These are phyloP conservation scores for Starmerella bombi DNA, from an alignment of 805 yeast genomes.

Conservation along the genomic window DNA sequence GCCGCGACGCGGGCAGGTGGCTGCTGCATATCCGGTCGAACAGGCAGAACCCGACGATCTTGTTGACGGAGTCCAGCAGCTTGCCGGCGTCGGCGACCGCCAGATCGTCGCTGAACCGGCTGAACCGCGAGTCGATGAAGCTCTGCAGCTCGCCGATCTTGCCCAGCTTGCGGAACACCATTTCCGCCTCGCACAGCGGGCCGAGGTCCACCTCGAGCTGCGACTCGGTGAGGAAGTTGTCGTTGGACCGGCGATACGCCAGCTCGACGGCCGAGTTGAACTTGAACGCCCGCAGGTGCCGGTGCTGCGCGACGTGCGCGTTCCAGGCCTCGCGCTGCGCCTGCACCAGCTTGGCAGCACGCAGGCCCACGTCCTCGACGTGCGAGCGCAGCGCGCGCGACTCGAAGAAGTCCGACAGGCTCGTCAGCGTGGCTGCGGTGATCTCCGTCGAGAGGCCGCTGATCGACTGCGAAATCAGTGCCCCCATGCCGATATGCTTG, in stretches of 20 bases:
- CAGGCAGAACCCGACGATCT: conserved; percentile 62
- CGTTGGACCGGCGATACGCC: conserved; percentile 49
- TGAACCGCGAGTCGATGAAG: conserved; percentile 56
- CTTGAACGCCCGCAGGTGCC: conserved; percentile 41
- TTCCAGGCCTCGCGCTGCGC: conserved; percentile 51
- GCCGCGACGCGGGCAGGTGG: conserved; percentile 46
- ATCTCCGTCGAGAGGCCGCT: conserved; percentile 65
- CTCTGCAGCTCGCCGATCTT: conserved; percentile 47
- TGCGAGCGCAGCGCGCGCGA: conserved; percentile 29
- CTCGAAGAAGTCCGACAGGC: conserved; percentile 46
- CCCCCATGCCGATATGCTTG: conserved; percentile 58
- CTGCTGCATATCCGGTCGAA: conserved; percentile 55
- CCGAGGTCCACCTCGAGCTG: conserved; percentile 43
- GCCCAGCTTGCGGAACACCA: conserved; percentile 66
- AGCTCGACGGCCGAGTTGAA: conserved; percentile 79
- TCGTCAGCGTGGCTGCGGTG: conserved; percentile 51
- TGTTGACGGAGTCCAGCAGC: conserved; percentile 31
- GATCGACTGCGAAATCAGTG: conserved; percentile 57
- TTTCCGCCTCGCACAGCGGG: conserved; percentile 69
- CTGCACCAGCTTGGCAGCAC: conserved; percentile 41
- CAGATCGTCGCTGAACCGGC: conserved; percentile 52
- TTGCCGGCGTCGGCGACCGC: conserved; percentile 32
- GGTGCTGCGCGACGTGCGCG: conserved; percentile 33
- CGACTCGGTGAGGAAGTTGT: conserved; percentile 35
- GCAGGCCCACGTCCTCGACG: conserved; percentile 40